Base-by-base conservation (phyloP, 2,329 filamentous ascomycete species). In the Pseudogymnoascus sp. region DNA sequence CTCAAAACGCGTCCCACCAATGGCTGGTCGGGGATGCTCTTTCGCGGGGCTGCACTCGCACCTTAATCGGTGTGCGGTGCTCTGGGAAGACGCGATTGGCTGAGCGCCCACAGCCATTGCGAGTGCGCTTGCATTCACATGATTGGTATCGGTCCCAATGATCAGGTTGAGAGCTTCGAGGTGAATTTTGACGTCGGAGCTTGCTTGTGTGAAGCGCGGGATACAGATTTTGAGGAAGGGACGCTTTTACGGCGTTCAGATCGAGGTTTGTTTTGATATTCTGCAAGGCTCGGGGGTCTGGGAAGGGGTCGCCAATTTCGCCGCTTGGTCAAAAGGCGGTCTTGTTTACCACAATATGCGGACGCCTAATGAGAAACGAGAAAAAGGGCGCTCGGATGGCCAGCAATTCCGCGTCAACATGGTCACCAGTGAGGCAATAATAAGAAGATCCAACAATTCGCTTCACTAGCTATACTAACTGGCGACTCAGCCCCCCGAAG, bases 401-500 rank as follows among this genome's bases (percentile, higher is more conserved):
- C 41, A 44, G 41, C 41, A 6, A 5, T 44, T 44, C 41, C 21
- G 25, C 42, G 42, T 48, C 27, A 48, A 48, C 42, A 48, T 48
- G 42, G 42, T 48, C 42, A 48, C 42, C 42, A n/a, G 21, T 48
- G 42, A 48, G 42, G 42, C 42, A 48, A 48, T 48, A 48, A 48
- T 29, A 48, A 48, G 25, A 48, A 48, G 42, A 48, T 48, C 42
- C 42, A 48, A 48, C 42, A 48, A 27, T 48, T 42, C 39, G 17
- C 15, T 42, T 42, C 39, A 42, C 39, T 48, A 48, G 6, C 21
- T 48, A 48, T 48, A 42, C 42, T 48, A 48, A 48, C 29, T n/a
- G 42, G 13, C 42, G 21, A 48, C 42, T 48, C 42, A 48, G 42
- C 42, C 42, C 39, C 39, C 5, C 39, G 6, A 41, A 7, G 39